These are phyloP conservation scores for Symbiodinium pilosum DNA, from an alignment of 73 alveolate species.

Conservation along the genomic window DNA sequence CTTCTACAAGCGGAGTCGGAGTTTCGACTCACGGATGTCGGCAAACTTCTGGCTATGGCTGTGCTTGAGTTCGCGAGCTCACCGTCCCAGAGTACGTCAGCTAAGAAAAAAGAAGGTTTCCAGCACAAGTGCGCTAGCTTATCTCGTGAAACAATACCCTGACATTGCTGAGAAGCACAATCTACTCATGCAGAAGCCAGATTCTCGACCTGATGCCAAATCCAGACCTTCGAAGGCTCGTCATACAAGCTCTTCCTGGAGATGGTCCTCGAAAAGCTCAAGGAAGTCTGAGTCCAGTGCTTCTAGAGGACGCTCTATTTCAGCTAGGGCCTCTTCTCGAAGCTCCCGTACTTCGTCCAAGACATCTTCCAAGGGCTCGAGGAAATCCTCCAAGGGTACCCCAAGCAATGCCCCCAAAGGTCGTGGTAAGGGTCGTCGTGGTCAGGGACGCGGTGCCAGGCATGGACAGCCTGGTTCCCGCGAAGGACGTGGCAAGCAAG, in stretches of 20 bases:
- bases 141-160: not conserved
- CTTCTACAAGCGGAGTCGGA: conserved; percentile 12
- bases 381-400: not conserved
- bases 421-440: not conserved
- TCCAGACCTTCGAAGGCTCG: not conserved
- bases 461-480: not conserved
- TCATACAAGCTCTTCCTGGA: too few species aligned
- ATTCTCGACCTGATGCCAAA: not conserved
- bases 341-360: not conserved
- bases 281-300: not conserved
- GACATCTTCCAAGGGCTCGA: not conserved
- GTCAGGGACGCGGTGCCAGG: not conserved
- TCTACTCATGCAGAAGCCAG: not conserved
- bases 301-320: not conserved
- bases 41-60: conserved; percentile 18
- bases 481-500: not conserved
- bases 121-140: conserved; percentile 12
- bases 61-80: conserved; percentile 3
- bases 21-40: conserved; percentile 9
- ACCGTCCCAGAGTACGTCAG: not conserved
- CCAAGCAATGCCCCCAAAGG: not conserved
- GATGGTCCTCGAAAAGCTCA: too few species aligned
- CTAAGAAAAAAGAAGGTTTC: not conserved
- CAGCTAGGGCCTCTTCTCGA: not conserved
- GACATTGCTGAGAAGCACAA: not conserved